Evolutionary conservation across 352 stramenopile genomes (phyloP), one percentile per base, ranked within the genome.

Genomic region (Thraustotheca clavata): DNA sequence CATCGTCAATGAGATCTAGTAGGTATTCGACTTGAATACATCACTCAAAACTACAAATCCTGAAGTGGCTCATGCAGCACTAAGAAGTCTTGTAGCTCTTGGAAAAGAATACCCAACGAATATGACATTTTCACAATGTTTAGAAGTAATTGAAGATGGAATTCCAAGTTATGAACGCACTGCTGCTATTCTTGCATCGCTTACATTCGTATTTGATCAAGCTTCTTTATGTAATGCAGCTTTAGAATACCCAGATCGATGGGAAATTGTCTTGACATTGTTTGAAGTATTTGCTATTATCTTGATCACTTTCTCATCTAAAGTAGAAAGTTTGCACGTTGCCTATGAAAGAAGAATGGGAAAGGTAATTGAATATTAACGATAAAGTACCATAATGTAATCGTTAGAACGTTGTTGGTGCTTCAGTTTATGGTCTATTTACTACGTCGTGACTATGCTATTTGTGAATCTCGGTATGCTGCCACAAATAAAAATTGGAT

Each of bases 351-450:
- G 57, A 36, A 9, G 18, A 33, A 34, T 65, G 57, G 57, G 18
- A 54, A 20, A 29, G 57, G 57, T 65, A 41, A 27, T 35, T 41
- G 16, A 22, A n/a, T 4, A 20, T 24, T 63, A 29, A 18, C 18
- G 11, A 26, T 41, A 39, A 35, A 16, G 18, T 18, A 18, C 12
- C 20, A 46, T 20, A 39, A 14, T 24, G 34, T 52, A 34, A 32
- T 3, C 34, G 4, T 1, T 54, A 65, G 57, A 34, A 40, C 57
- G 27, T n/a, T 93, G 34, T 71, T 93, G 14, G 81, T 90, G 39
- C 43, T 91, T 16, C 84, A 89, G 67, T 93, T 93, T 59, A 88
- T 81, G 47, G 78, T 87, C 32, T 91, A 91, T 54, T 91, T 81
- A 36, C 86, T 93, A 66, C 69, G 84, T 59, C 75, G 84, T 54